A percentile compares a stretch with the other conserved stretches of the same genome.
Conservation (phyloP, 371 early-diverging fungal species). For the Capillidium heterosporum region DNA sequence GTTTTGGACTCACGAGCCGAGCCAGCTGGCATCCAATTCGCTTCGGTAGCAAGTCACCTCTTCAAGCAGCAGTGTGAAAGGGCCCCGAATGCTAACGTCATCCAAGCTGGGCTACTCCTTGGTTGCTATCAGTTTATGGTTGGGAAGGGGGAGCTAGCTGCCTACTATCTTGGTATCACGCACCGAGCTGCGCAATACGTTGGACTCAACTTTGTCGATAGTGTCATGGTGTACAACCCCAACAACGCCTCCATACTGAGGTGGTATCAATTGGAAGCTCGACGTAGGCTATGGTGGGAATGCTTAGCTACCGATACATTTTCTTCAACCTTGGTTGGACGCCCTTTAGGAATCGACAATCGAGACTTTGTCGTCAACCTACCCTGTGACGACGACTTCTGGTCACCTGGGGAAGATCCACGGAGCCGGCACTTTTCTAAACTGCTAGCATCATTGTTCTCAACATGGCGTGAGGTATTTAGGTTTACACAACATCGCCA, state of each 20-base stretch:
- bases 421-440: neutral
- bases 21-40: constrained; percentile 3
- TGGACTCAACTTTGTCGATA: constrained; percentile 3
- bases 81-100: neutral
- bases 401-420: neutral
- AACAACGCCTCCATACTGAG: neutral
- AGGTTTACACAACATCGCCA: constrained; percentile 6
- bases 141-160: constrained; percentile 4
- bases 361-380: constrained; percentile 6
- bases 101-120: constrained; percentile 1
- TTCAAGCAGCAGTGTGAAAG: neutral
- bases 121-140: constrained; percentile 1
- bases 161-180: neutral
- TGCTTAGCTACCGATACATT: constrained; percentile 1
- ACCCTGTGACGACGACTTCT: neutral
- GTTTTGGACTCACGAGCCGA: neutral
- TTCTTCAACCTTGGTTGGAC: neutral
- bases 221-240: constrained; percentile 3
- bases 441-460: neutral
- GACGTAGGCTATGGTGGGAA: constrained; percentile 6
- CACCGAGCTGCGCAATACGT: constrained; percentile 5
- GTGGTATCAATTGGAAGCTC: neutral
- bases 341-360: constrained; percentile 4
- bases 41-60: neutral
- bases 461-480: constrained; percentile 2